A percentile compares a stretch with the other conserved stretches of the same genome.
Evolutionary conservation across 2,329 filamentous ascomycete genomes (phyloP).

Genomic region (Xylariaceae sp.): DNA sequence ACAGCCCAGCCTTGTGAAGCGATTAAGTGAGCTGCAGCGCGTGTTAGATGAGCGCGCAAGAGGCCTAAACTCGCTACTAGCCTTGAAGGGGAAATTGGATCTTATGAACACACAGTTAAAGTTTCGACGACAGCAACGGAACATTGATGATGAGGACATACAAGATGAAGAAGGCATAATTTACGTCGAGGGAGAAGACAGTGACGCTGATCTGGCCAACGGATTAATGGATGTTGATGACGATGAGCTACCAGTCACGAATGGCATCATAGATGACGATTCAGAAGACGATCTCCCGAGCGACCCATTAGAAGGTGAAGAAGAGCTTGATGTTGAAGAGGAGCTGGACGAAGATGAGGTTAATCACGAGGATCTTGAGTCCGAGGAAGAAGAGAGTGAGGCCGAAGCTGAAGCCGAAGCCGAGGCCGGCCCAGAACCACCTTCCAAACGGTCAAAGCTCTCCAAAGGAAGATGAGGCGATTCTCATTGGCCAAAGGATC

Average conservation of each 20-base stretch:
- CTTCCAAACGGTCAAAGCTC: conserved; percentile 39
- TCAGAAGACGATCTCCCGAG: conserved; percentile 53
- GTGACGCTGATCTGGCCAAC: conserved; percentile 44
- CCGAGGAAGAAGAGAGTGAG: conserved; percentile 54
- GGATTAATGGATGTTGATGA: conserved; percentile 51
- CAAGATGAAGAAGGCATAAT: conserved; percentile 65
- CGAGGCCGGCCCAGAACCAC: conserved; percentile 45
- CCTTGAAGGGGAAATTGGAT: conserved; percentile 91
- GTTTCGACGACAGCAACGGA: conserved; percentile 64
- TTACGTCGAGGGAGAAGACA: conserved; percentile 80
- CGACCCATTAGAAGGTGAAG: conserved; percentile 40
- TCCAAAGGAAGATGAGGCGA: conserved; percentile 37
- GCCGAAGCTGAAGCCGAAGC: conserved; percentile 46
- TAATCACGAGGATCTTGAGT: conserved; percentile 55
- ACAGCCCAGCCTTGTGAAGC: conserved; percentile 76
- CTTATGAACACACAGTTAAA: conserved; percentile 89
- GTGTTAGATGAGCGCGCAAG: conserved; percentile 83
- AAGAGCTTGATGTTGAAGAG: conserved; percentile 47
- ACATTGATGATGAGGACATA: conserved; percentile 49
- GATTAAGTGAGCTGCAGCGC: conserved; percentile 73
- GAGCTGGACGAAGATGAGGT: conserved; percentile 56
- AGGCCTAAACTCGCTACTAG: conserved; percentile 74
- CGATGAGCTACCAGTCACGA: conserved; percentile 54
- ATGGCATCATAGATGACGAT: conserved; percentile 51
- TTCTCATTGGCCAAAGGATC: conserved; percentile 21